Evolutionary conservation across 2,329 filamentous ascomycete genomes (phyloP), one percentile per base, ranked within the genome.

Genomic region (Aspergillus vadensis): DNA sequence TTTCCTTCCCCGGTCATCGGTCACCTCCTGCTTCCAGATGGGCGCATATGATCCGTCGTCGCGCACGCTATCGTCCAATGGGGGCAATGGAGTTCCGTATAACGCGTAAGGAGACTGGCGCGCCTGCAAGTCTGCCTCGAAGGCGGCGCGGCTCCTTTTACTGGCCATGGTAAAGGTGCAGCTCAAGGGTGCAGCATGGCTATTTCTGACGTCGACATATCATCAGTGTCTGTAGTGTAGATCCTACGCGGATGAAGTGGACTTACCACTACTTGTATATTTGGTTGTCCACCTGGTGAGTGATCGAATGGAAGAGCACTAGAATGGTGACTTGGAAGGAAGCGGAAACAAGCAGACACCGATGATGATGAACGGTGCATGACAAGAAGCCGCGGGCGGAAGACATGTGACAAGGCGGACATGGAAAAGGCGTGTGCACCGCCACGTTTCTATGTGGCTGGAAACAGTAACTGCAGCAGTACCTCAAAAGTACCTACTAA

Each of bases 21-120:
- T 91, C 74, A 96, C 93, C 74, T 97, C 94, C 81, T 99, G 95
- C 80, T 98, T 97, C 92, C 95, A 98, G n/a, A 97, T 79, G 0
- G 95, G 95, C 15, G 97, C 86, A 73, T 93, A 98, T 43, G 91
- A 92, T 63, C 93, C 94, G 80, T 97, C 91, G 75, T 98, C 93
- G 69, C 92, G 88, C 39, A 86, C 83, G 19, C 91, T 86, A 52
- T 89, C 83, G 70, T 96, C 91, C 62, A 87, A 80, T 3, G 91
- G 86, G 1, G 92, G 92, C 15, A 99, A 83, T 8, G 93, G 88
- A 2, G 92, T 97, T 72, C 95, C 95, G 74, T 90, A 96, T 59
- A 89, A 73, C 58, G 89, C 90, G 76, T 87, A 96, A 0, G 91
- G 89, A 14, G 91, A 88, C 72, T 89, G 85, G 60, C 86, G 82